Evolutionary conservation across 257 asterid genomes (phyloP).

Genomic region (Anisodus tanguticus): DNA sequence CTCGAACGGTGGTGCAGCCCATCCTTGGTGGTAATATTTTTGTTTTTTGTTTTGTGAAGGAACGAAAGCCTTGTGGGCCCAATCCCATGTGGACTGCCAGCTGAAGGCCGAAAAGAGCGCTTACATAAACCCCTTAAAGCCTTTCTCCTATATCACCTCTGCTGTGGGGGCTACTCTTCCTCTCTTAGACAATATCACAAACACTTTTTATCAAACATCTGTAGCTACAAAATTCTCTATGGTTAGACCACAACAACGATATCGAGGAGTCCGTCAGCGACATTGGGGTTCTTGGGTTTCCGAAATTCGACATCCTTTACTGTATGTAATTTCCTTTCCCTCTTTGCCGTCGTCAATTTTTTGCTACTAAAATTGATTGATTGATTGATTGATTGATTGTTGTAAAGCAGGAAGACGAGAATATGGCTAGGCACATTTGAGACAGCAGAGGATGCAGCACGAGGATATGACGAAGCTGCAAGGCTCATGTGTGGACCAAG

Average conservation of each 20-base stretch:
- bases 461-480: conserved; percentile 87
- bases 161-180: background rate
- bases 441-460: conserved; percentile 84
- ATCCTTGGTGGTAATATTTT: too few relatives aligned
- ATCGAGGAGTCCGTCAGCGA: conserved; percentile 83
- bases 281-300: conserved; percentile 96
- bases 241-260: conserved; percentile 67
- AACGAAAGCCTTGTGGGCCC: conserved; percentile 51
- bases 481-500: conserved; percentile 71
- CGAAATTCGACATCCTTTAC: conserved; percentile 79
- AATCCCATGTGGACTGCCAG: conserved; percentile 47
- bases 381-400: background rate
- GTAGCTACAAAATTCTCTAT: conserved; percentile 31
- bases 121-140: conserved; percentile 46
- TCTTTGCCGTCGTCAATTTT: background rate
- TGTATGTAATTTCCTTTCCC: conserved; percentile 57
- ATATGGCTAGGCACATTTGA: conserved; percentile 85
- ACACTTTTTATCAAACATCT: background rate
- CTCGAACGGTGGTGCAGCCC: too few relatives aligned
- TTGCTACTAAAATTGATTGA: too few relatives aligned
- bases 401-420: conserved; percentile 60
- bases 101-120: conserved; percentile 68
- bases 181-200: background rate
- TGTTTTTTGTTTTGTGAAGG: background rate
- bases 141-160: background rate